Evolutionary conservation across 2,329 filamentous ascomycete genomes (phyloP).

Genomic region (Penicillium sp.): DNA sequence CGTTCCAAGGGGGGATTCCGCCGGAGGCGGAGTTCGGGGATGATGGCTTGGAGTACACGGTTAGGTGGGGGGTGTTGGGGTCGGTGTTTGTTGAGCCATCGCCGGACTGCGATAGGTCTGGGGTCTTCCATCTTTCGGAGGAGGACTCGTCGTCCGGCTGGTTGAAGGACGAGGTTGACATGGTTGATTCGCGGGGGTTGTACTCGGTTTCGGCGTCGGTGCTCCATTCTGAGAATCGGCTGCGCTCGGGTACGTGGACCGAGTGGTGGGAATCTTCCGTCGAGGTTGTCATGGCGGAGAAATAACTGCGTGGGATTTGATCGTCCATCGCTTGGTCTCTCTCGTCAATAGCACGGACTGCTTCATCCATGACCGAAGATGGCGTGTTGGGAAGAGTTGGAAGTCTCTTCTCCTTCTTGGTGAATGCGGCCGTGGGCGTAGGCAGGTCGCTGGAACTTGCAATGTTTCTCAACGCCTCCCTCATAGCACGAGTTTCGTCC

Average conservation of each 20-base stretch:
- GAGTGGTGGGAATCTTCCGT: conserved; percentile 36
- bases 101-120: conserved; percentile 25
- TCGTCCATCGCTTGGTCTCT: conserved; percentile 34
- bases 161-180: conserved; percentile 37
- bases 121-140: conserved; percentile 23
- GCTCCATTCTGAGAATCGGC: conserved; percentile 46
- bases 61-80: conserved; percentile 41
- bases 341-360: conserved; percentile 37
- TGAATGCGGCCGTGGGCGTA: conserved; percentile 30
- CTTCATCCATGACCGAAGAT: conserved; percentile 48
- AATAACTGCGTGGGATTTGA: conserved; percentile 42
- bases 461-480: conserved; percentile 11
- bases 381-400: conserved; percentile 50
- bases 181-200: conserved; percentile 39
- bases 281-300: conserved; percentile 40
- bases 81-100: conserved; percentile 30
- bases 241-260: conserved; percentile 24
- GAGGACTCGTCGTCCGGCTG: conserved; percentile 22
- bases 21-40: conserved; percentile 30
- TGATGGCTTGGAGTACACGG: conserved; percentile 31
- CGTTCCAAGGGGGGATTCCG: conserved; percentile 28
- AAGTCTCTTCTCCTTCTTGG: conserved; percentile 45
- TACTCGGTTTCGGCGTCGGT: conserved; percentile 38
- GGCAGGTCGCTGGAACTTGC: conserved; percentile 19
- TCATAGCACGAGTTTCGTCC: conserved; percentile 17